These are phyloP conservation scores for Trifolium fragiferum DNA, from an alignment of 306 rosid species.

Conservation along the genomic window DNA sequence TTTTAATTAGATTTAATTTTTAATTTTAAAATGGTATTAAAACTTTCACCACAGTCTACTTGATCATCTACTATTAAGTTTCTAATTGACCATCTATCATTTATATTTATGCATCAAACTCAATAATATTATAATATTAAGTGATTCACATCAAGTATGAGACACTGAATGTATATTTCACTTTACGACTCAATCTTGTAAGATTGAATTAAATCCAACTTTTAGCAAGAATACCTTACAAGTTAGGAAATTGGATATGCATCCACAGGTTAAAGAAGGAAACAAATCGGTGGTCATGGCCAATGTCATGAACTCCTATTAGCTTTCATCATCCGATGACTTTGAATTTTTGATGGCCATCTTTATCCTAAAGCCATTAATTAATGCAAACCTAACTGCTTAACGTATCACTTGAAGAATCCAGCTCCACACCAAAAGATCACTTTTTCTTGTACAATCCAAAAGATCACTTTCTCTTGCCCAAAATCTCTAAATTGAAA, in stretches of 20 bases:
- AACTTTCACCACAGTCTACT: too few relatives aligned
- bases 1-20: too few relatives aligned
- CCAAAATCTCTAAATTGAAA: not conserved
- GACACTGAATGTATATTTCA: too few relatives aligned
- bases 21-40: too few relatives aligned
- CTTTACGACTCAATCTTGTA: too few relatives aligned
- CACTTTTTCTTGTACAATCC: not conserved
- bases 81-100: too few relatives aligned
- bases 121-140: too few relatives aligned
- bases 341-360: not conserved
- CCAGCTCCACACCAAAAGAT: not conserved
- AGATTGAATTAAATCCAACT: too few relatives aligned
- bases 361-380: not conserved
- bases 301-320: not conserved
- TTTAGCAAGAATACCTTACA: not conserved
- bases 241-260: not conserved
- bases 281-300: not conserved
- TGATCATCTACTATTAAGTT: too few relatives aligned
- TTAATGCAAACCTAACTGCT: not conserved
- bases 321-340: not conserved
- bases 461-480: not conserved
- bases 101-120: too few relatives aligned
- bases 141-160: too few relatives aligned
- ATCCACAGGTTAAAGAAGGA: not conserved
- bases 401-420: not conserved